phyloP scores from a whole-genome alignment of 2,329 filamentous ascomycete genomes.

The Knoxdaviesia proteae region DNA sequence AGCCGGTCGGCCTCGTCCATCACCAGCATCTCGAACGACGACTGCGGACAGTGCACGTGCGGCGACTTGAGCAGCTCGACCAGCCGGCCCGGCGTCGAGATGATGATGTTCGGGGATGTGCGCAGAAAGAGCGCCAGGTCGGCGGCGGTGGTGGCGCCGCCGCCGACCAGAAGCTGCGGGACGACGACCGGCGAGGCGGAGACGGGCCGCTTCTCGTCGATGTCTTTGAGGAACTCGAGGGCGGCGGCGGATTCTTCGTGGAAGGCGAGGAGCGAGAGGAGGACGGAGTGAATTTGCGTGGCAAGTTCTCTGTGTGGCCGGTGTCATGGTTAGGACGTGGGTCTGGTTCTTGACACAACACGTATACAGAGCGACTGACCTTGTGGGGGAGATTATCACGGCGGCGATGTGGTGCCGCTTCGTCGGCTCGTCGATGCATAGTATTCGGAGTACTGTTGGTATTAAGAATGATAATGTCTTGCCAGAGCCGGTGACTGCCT shows the following conservation, averaged over 20 bases:
- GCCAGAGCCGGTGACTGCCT: constrained; percentile 76
- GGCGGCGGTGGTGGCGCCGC: constrained; percentile 57
- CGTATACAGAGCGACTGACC: not conserved
- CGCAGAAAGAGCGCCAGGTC: constrained; percentile 73
- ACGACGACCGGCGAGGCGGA: constrained; percentile 36
- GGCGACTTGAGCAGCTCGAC: constrained; percentile 71
- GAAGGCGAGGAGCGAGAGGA: constrained; percentile 59
- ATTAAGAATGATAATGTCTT: constrained; percentile 79
- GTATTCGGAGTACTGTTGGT: constrained; percentile 61
- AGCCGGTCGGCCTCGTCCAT: constrained; percentile 88
- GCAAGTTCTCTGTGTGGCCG: constrained; percentile 54
- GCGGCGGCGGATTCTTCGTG: constrained; percentile 58
- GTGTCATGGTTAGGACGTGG: too few relatives aligned
- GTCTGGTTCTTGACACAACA: too few relatives aligned
- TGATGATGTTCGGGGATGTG: constrained; percentile 67
- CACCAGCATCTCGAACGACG: constrained; percentile 78
- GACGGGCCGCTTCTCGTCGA: constrained; percentile 33
- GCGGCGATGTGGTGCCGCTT: constrained; percentile 80
- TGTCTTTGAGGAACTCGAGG: constrained; percentile 30
- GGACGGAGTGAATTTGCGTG: constrained; percentile 68
- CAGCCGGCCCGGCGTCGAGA: constrained; percentile 77
- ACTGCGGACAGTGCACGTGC: constrained; percentile 72
- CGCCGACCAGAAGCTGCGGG: constrained; percentile 75
- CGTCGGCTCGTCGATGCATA: constrained; percentile 60
- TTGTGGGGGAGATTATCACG: constrained; percentile 72